Base-by-base conservation (phyloP, 2,329 filamentous ascomycete species). In the Xylaria digitata region DNA sequence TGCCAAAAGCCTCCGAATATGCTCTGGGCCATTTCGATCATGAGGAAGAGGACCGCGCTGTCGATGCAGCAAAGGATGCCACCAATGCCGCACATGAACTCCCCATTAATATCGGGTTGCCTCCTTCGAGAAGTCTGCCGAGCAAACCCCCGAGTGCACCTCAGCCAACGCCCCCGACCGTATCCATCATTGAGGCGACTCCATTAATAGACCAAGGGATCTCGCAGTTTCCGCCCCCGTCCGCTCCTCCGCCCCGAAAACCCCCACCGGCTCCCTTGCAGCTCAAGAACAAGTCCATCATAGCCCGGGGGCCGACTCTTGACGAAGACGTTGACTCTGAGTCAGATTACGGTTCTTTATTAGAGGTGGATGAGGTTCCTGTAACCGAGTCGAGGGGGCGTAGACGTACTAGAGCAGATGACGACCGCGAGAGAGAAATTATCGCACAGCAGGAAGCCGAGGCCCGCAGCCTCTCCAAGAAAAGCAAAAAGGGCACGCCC, bases 191-290 rank as follows among this genome's bases (percentile, higher is more conserved):
- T 32, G 81, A 84, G 65, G 78, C 84, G 13, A 82, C 81, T 1
- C 80, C 83, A 1, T 76, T 79, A 43, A 71, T 81, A 15, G 82
- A 85, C 40, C 81, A 84, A 32, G 81, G 80, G 2, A 74, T 84
- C 4, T 77, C 80, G 9, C 83, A 84, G 67, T 89, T 89, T 65
- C 83, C 86, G 17, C 80, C 83, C 8, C 80, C 82, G 5, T 82
- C 85, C 9, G 84, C 86, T 1, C 85, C 89, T 1, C 89, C 90
- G 15, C 87, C 87, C 56, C 87, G 94, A 66, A 97, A 97, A 78
- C 88, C 90, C 6, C 94, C 94, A 2, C 95, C 95, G 53, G 92
- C 93, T 13, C 94, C 95, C 1, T 80, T 98, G 61, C 90, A 94
- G 75, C 84, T 98, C 26, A 85, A 84, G 49, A 82, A 82, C 53